Evolutionary conservation across 2,329 filamentous ascomycete species (phyloP).

Genomic region (Sporothrix variecibatus): DNA sequence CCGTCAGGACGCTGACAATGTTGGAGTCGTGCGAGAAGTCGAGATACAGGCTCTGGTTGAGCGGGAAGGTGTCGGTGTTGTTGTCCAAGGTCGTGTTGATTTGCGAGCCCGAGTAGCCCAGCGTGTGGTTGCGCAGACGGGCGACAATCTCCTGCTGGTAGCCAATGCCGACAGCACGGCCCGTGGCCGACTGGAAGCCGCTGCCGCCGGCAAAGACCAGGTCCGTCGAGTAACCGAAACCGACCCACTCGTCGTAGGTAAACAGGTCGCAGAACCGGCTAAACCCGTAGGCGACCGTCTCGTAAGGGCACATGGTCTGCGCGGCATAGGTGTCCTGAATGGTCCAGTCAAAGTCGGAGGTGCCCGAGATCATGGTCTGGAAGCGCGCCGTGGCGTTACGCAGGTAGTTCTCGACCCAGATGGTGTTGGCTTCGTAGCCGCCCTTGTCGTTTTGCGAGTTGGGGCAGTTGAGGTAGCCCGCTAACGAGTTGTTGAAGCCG

Average conservation of each 20-base stretch:
- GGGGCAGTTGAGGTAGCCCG: conserved; percentile 66
- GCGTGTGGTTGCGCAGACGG: conserved; percentile 66
- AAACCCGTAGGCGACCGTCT: conserved; percentile 75
- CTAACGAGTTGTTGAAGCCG: conserved; percentile 70
- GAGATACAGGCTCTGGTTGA: conserved; percentile 72
- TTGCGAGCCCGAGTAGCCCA: conserved; percentile 59
- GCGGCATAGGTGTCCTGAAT: conserved; percentile 64
- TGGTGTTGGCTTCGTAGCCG: conserved; percentile 54
- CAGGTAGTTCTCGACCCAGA: conserved; percentile 68
- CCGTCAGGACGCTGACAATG: conserved; percentile 68
- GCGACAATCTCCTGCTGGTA: conserved; percentile 74
- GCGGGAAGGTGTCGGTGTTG: conserved; percentile 68
- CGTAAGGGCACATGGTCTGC: conserved; percentile 74
- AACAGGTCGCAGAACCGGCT: conserved; percentile 74
- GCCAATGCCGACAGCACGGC: conserved; percentile 71
- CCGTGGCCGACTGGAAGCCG: conserved; percentile 65
- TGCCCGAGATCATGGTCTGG: conserved; percentile 49
- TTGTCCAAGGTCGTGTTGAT: conserved; percentile 72
- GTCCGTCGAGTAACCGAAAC: conserved; percentile 71
- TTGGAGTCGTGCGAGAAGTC: conserved; percentile 80
- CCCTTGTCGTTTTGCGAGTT: conserved; percentile 57
- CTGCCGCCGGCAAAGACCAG: conserved; percentile 63
- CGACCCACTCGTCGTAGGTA: conserved; percentile 72
- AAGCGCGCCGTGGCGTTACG: conserved; percentile 63
- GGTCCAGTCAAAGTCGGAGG: conserved; percentile 61